Conservation (phyloP, 1,139 yeast genomes). For the Geotrichum fermentans region DNA sequence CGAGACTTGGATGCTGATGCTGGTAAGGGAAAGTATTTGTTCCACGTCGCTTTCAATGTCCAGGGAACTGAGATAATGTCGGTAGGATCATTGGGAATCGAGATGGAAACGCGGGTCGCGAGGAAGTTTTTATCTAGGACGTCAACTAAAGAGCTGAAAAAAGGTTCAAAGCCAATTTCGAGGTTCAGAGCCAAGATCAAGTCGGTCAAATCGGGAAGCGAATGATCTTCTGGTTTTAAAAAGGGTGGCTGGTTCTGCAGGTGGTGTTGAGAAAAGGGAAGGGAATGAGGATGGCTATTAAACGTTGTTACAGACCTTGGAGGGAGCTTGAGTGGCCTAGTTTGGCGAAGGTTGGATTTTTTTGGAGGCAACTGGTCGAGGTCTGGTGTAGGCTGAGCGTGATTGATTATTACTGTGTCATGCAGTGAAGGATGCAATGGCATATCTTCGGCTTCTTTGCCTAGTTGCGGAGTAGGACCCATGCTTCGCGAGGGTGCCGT, state of each 20-base stretch:
- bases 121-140: conserved; percentile 30
- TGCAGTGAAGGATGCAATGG: background rate
- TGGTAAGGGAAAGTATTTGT: conserved; percentile 16
- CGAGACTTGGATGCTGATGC: background rate
- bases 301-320: background rate
- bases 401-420: background rate
- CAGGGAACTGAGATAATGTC: conserved; percentile 37
- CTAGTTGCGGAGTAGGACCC: background rate
- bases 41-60: conserved; percentile 37
- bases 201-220: conserved; percentile 32
- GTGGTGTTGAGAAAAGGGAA: background rate
- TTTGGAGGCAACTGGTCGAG: background rate
- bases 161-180: conserved; percentile 35
- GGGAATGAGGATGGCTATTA: no score
- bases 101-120: conserved; percentile 32
- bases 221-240: background rate
- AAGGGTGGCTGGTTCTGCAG: background rate
- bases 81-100: conserved; percentile 36
- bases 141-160: conserved; percentile 31
- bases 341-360: background rate
- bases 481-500: background rate
- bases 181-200: conserved; percentile 32
- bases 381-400: background rate
- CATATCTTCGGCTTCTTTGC: background rate
- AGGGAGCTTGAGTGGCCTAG: background rate